Conservation (phyloP, 78 protist species). For the Salpingoeca rosetta region DNA sequence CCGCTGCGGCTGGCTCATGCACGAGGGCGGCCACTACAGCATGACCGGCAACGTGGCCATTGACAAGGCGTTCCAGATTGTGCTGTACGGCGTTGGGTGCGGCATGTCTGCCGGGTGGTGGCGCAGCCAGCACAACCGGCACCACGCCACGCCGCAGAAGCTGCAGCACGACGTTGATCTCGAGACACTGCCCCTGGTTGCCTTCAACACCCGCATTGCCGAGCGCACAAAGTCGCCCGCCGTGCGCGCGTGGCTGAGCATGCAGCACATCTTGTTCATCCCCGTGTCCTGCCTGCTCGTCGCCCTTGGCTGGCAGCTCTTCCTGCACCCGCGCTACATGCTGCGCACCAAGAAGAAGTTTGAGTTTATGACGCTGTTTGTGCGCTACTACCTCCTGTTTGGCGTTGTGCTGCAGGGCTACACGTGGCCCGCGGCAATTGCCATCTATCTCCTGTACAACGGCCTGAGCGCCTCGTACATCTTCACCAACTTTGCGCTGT, state of each 20-base stretch:
- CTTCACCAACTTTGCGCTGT: background rate
- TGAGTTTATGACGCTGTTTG: background rate
- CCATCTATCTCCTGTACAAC: background rate
- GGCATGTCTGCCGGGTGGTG: slow-evolving; percentile 8
- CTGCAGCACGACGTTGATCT: slow-evolving; percentile 25
- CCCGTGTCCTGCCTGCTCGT: slow-evolving; percentile 1
- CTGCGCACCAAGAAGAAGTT: background rate
- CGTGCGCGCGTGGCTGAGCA: background rate
- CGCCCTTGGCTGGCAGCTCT: slow-evolving; percentile 24
- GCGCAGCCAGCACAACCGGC: slow-evolving; percentile 28
- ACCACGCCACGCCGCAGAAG: slow-evolving; percentile 34
- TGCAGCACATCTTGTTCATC: slow-evolving; percentile 1
- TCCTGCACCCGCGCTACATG: slow-evolving; percentile 14
- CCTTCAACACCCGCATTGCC: background rate
- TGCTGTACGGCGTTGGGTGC: background rate
- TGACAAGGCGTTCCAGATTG: background rate
- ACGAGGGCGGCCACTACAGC: slow-evolving; percentile 27
- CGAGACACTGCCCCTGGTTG: background rate
- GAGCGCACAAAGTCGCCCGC: background rate
- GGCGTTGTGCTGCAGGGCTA: background rate
- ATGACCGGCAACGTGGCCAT: slow-evolving; percentile 12
- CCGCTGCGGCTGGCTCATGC: slow-evolving; percentile 37
- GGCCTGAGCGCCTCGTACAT: background rate
- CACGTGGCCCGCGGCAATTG: background rate
- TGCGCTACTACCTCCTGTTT: background rate